Evolutionary conservation across 2,329 filamentous ascomycete species (phyloP).

Genomic region (Penicillium vulpinum): DNA sequence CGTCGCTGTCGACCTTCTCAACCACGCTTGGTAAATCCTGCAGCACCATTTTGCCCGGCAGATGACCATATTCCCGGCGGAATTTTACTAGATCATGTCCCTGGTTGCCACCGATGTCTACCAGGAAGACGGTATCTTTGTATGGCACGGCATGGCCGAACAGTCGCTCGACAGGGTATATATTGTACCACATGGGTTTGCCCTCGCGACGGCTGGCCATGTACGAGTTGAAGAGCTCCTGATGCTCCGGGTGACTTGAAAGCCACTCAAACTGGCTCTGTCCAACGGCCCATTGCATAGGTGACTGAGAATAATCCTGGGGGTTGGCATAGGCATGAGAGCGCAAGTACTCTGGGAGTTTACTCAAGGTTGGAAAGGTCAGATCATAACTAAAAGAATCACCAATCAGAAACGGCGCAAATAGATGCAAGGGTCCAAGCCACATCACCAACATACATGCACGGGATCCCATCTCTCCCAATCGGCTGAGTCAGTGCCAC

Average conservation of each 20-base stretch:
- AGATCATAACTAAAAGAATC: slow-evolving; percentile 22
- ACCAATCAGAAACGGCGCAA: not conserved
- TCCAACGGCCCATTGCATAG: slow-evolving; percentile 36
- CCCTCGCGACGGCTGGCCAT: slow-evolving; percentile 36
- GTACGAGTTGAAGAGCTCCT: slow-evolving; percentile 35
- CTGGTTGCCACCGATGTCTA: slow-evolving; percentile 46
- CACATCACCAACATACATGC: slow-evolving; percentile 26
- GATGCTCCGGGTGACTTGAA: slow-evolving; percentile 25
- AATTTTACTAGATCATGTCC: slow-evolving; percentile 42
- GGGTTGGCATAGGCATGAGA: slow-evolving; percentile 29
- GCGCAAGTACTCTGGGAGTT: slow-evolving; percentile 34
- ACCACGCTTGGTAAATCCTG: slow-evolving; percentile 42
- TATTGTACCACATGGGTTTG: slow-evolving; percentile 33
- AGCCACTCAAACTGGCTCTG: slow-evolving; percentile 39
- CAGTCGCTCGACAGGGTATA: slow-evolving; percentile 31
- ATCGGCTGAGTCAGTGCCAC: slow-evolving; percentile 28
- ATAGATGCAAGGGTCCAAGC: not conserved
- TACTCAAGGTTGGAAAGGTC: slow-evolving; percentile 33
- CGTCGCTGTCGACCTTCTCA: slow-evolving; percentile 3
- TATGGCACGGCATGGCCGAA: slow-evolving; percentile 23
- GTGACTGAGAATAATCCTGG: slow-evolving; percentile 29
- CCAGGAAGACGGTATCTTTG: slow-evolving; percentile 36
- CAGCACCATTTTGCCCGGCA: slow-evolving; percentile 39
- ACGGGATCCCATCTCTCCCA: slow-evolving; percentile 31
- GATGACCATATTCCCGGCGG: slow-evolving; percentile 31